phyloP scores from a whole-genome alignment of 2,329 filamentous ascomycete species.

The Metarhizium rileyi region DNA sequence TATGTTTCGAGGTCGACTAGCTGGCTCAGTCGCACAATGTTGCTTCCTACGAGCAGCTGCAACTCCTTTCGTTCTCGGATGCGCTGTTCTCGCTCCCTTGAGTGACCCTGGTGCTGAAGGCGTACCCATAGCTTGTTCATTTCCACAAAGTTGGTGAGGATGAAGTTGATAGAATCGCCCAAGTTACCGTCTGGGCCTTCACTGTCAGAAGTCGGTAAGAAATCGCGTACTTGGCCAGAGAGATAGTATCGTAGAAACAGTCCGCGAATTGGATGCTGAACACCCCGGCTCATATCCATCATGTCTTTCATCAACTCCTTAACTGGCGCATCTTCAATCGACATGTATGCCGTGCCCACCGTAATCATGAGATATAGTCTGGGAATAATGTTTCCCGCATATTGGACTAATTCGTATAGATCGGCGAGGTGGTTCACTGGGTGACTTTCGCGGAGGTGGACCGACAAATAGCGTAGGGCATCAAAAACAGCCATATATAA shows the following conservation, averaged over 20 bases:
- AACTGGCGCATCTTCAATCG: constrained; percentile 92
- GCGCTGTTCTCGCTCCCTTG: constrained; percentile 82
- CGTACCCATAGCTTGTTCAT: constrained; percentile 99
- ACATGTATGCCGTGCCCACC: constrained; percentile 98
- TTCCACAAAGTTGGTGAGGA: constrained; percentile 97
- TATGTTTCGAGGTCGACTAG: constrained; percentile 92
- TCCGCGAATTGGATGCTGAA: constrained; percentile 92
- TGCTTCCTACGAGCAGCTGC: constrained; percentile 91
- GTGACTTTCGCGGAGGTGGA: constrained; percentile 94
- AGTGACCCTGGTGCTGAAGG: constrained; percentile 94
- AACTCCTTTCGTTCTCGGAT: constrained; percentile 93
- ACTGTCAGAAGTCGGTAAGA: constrained; percentile 68
- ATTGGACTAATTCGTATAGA: constrained; percentile 94
- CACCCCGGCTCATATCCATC: constrained; percentile 99
- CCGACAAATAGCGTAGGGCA: constrained; percentile 88
- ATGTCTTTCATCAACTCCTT: constrained; percentile 99
- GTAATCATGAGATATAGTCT: constrained; percentile 98
- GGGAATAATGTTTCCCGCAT: constrained; percentile 95
- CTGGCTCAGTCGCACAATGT: constrained; percentile 89
- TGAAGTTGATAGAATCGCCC: constrained; percentile 95
- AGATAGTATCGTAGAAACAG: constrained; percentile 95
- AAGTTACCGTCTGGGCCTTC: constrained; percentile 93
- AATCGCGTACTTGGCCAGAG: constrained; percentile 86
- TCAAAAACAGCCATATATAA: constrained; percentile 99
- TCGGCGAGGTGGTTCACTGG: constrained; percentile 97